A percentile compares a stretch with the other conserved stretches of the same genome.
These are phyloP conservation scores for Actinomucor elegans DNA, from an alignment of 371 early-diverging fungal species.

Conservation along the genomic window DNA sequence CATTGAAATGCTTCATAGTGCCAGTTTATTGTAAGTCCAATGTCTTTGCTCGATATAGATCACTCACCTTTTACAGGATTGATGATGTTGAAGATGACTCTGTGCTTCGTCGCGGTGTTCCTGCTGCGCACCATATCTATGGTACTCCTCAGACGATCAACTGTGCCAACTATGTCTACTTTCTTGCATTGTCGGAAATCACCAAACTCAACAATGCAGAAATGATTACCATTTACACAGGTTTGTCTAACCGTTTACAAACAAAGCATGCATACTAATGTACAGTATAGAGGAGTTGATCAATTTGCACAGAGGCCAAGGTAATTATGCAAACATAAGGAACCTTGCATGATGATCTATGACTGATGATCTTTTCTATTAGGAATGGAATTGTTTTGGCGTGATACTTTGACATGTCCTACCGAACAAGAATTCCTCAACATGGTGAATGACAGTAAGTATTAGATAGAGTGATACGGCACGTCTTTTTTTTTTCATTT, in stretches of 20 bases:
- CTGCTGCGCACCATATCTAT: slow-evolving; percentile 95
- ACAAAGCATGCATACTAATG: not conserved
- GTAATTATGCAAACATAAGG: slow-evolving; percentile 23
- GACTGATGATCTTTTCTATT: slow-evolving; percentile 64
- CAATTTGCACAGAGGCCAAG: slow-evolving; percentile 27
- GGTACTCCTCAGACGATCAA: slow-evolving; percentile 92
- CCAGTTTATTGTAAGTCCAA: slow-evolving; percentile 80
- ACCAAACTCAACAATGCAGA: slow-evolving; percentile 62
- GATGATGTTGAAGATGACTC: slow-evolving; percentile 97
- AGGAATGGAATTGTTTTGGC: slow-evolving; percentile 89
- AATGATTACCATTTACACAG: slow-evolving; percentile 80
- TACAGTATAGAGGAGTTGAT: slow-evolving; percentile 20
- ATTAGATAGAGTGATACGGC: too few species aligned
- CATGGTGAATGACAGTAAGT: slow-evolving; percentile 90
- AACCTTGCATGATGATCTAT: too few species aligned
- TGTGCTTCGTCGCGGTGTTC: slow-evolving; percentile 83
- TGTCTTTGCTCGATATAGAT: not conserved
- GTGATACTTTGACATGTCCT: slow-evolving; percentile 85
- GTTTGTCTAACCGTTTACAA: not conserved
- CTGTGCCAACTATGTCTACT: slow-evolving; percentile 94
- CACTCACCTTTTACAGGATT: slow-evolving; percentile 51
- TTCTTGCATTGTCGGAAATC: slow-evolving; percentile 84
- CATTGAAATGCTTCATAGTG: slow-evolving; percentile 93
- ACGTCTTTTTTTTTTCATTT: not conserved
- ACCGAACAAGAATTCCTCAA: slow-evolving; percentile 86